Evolutionary conservation across 169 alveolate genomes (phyloP).

Genomic region (Plasmodium inui): DNA sequence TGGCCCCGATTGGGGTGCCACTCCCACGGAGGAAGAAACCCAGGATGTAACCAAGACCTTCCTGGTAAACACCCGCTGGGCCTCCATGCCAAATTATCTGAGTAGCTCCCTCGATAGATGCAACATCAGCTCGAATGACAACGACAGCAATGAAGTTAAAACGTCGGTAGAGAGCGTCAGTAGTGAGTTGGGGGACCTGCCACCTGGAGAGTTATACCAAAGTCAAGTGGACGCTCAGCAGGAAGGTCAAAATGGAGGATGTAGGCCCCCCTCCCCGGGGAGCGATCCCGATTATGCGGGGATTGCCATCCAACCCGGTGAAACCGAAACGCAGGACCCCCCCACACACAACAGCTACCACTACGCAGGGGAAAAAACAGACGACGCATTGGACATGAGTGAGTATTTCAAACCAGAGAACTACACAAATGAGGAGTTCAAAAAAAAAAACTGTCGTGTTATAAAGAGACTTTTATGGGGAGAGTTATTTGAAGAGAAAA

Average conservation of each 20-base stretch:
- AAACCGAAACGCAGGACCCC: not conserved
- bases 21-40: not conserved
- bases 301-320: not conserved
- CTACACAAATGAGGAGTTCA: constrained; percentile 55
- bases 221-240: not conserved
- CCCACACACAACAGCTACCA: not conserved
- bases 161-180: constrained; percentile 44
- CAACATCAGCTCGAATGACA: not conserved
- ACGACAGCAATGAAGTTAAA: constrained; percentile 30
- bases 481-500: constrained; percentile 86
- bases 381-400: not conserved
- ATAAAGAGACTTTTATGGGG: constrained; percentile 80
- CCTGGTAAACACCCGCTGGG: constrained; percentile 3
- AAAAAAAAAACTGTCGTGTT: constrained; percentile 75
- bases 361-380: not conserved
- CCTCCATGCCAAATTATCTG: constrained; percentile 43
- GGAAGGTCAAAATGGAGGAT: not conserved
- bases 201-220: not conserved
- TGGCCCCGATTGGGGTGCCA: not conserved
- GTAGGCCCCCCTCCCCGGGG: not conserved
- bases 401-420: constrained; percentile 68
- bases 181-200: constrained; percentile 14
- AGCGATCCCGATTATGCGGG: not conserved
- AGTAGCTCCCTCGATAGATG: constrained; percentile 4
- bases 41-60: not conserved